phyloP scores from a whole-genome alignment of 1,284 basidiomycete species.

The Testicularia cyperi region DNA sequence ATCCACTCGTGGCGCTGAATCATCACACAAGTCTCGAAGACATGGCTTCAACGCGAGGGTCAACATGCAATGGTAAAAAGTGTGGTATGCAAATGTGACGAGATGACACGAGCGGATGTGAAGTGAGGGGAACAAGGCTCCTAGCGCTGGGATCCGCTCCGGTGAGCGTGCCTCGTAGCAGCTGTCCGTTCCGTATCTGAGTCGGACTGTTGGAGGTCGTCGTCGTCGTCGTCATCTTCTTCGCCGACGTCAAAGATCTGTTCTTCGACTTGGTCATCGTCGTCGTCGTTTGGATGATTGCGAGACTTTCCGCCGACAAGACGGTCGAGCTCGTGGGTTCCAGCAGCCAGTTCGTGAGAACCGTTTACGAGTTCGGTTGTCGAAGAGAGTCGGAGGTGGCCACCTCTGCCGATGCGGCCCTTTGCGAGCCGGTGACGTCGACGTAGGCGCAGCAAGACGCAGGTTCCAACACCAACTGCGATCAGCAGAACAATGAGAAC shows the following conservation, averaged over 20 bases:
- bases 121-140: too few relatives aligned
- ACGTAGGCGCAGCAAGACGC: constrained; percentile 73
- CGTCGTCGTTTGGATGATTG: too few relatives aligned
- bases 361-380: constrained; percentile 11
- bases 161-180: too few relatives aligned
- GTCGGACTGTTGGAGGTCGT: too few relatives aligned
- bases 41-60: too few relatives aligned
- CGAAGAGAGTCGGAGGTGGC: constrained; percentile 15
- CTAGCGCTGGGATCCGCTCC: too few relatives aligned
- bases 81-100: neutral
- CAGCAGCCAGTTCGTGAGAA: constrained; percentile 46
- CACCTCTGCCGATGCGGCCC: constrained; percentile 16
- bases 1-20: too few relatives aligned
- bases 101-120: too few relatives aligned
- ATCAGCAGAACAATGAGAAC: constrained; percentile 78
- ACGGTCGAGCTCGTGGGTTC: constrained; percentile 42
- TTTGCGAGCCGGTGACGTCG: constrained; percentile 50
- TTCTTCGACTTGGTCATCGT: constrained; percentile 35
- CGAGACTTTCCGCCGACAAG: constrained; percentile 21
- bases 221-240: constrained; percentile 48
- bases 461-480: constrained; percentile 70
- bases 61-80: too few relatives aligned
- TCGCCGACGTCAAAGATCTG: constrained; percentile 64
- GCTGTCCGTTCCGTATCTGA: too few relatives aligned
- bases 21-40: too few relatives aligned